Evolutionary conservation across 208 protist genomes (phyloP), one percentile per base, ranked within the genome.

Genomic region (Borovskyia barvae): DNA sequence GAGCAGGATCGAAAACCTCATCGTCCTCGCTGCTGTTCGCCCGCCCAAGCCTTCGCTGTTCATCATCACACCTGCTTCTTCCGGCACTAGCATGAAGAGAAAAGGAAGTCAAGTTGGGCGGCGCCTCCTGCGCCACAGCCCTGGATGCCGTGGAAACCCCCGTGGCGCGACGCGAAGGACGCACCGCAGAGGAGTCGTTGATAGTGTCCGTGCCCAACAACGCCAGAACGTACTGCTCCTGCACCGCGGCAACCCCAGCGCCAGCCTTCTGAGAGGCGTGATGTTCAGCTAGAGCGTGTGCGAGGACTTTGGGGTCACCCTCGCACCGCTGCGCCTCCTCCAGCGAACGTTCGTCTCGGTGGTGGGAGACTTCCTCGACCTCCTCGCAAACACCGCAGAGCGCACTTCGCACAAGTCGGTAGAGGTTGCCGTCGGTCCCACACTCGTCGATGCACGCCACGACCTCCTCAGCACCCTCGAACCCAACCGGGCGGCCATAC

Each of bases 191-290:
- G 32, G 55, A 15, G 25, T 62, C 55, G 3, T 50, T 5, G 37
- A 62, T 62, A 0, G 43, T 43, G 33, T 62, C 55, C 24, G 43
- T 50, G 33, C 55, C 55, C 22, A 64, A 29, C 46, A 64, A 29
- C 24, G 57, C 57, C 25, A 64, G 46, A 1, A 64, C 57, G 57
- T 54, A 64, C 46, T 64, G 57, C 35, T 64, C 46, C 57, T 64
- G 57, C 57, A 64, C 36, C 5, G 46, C 57, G 11, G 24, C 19
- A 33, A 33, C 43, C 19, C 2, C 17, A 20, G 28, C 3, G 1
- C 9, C 28, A 5, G 30, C 39, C n/a, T 5, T 5, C n/a, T 5
- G 39, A 5, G n/a, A n/a, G 24, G 28, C 33, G 17, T 37, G 57
- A 0, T 47, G 57, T 26, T 30, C 26, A n/a, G 57, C 54, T 5